These are phyloP conservation scores for Diospyros lotus DNA, from an alignment of 148 eudicot genomes.

Conservation along the genomic window DNA sequence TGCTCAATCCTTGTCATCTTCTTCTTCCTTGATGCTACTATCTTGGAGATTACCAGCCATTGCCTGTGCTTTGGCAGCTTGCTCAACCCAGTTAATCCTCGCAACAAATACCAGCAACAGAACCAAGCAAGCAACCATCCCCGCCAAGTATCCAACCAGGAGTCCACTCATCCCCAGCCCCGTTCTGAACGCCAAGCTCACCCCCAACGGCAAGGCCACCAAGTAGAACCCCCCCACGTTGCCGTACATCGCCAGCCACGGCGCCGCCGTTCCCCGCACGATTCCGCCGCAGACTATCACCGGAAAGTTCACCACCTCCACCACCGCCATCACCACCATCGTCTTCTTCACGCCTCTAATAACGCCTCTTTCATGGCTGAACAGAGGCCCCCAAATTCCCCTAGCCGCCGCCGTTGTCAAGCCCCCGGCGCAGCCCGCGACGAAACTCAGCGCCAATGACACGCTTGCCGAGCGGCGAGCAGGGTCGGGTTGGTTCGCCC, in stretches of 20 bases:
- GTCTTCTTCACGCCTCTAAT: constrained; percentile 48
- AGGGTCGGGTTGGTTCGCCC: constrained; percentile 40
- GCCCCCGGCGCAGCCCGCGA: constrained; percentile 43
- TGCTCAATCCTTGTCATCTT: background rate
- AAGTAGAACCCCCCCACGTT: constrained; percentile 73
- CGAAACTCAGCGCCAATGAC: constrained; percentile 34
- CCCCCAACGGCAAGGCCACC: constrained; percentile 62
- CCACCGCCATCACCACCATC: constrained; percentile 62
- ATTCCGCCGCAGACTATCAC: constrained; percentile 65
- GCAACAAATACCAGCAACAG: constrained; percentile 52
- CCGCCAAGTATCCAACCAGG: constrained; percentile 62
- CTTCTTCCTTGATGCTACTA: background rate
- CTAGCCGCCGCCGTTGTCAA: constrained; percentile 41
- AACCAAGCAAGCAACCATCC: constrained; percentile 46
- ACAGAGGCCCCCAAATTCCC: constrained; percentile 56
- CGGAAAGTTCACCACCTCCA: constrained; percentile 71
- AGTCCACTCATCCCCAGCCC: constrained; percentile 66
- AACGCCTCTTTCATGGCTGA: constrained; percentile 49
- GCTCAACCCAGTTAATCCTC: constrained; percentile 61
- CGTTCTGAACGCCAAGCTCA: constrained; percentile 49
- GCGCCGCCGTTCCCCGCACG: constrained; percentile 72
- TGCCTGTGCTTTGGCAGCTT: constrained; percentile 60
- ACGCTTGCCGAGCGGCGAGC: constrained; percentile 54
- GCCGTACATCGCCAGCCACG: constrained; percentile 61
- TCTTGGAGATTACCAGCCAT: constrained; percentile 25